Conservation (phyloP, 257 asterid species). For the Nicotiana tabacum region DNA sequence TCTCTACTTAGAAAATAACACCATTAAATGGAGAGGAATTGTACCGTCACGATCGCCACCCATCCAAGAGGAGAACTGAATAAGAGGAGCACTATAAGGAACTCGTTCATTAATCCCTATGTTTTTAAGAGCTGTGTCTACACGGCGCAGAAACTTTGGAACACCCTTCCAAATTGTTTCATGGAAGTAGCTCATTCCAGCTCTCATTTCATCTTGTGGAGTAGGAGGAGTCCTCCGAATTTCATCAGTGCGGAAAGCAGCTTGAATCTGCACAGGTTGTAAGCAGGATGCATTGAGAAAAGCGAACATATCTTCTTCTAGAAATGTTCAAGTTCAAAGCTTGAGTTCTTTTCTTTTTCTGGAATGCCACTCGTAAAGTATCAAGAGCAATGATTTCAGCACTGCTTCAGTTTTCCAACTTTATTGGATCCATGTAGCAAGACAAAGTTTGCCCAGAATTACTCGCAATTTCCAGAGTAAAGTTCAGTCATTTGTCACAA, state of each 20-base stretch:
- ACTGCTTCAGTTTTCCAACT: background rate
- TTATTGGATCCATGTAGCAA: background rate
- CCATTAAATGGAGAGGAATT: background rate
- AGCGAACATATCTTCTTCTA: background rate
- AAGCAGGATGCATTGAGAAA: background rate
- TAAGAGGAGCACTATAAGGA: constrained; percentile 50
- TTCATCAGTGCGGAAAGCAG: constrained; percentile 54
- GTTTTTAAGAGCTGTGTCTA: constrained; percentile 44
- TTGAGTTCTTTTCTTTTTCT: background rate
- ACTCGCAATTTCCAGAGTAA: background rate
- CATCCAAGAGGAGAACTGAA: constrained; percentile 55
- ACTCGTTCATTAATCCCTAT: constrained; percentile 47
- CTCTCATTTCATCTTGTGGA: constrained; percentile 57
- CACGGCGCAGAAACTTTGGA: constrained; percentile 44
- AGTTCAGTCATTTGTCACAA: background rate
- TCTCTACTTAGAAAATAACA: background rate
- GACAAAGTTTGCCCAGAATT: background rate
- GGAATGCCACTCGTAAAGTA: background rate
- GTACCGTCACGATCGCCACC: constrained; percentile 57
- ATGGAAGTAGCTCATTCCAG: constrained; percentile 56
- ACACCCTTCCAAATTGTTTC: constrained; percentile 55
- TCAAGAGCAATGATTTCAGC: background rate
- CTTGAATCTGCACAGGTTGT: constrained; percentile 31
- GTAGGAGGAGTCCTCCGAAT: constrained; percentile 51
- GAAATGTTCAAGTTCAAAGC: background rate